Conservation (phyloP, 805 yeast genomes). For the Ogataea saltuana region DNA sequence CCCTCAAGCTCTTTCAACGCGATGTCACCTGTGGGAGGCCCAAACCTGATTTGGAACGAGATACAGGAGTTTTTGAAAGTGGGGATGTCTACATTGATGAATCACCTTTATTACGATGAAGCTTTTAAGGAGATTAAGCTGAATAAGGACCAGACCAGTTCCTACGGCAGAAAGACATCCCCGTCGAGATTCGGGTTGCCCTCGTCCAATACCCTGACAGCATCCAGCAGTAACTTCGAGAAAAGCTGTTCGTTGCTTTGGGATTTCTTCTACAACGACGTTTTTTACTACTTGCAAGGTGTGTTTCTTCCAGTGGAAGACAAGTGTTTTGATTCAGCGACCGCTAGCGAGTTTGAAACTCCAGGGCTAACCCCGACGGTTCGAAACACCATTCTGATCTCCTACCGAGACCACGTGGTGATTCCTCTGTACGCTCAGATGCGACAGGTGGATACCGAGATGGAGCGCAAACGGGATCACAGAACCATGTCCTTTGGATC, state of each 20-base stretch:
- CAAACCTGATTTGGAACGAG: slow-evolving; percentile 44
- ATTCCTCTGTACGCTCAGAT: slow-evolving; percentile 52
- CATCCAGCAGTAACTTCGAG: slow-evolving; percentile 26
- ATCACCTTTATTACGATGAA: slow-evolving; percentile 31
- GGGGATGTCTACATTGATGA: slow-evolving; percentile 39
- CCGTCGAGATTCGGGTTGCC: not conserved
- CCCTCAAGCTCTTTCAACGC: slow-evolving; percentile 21
- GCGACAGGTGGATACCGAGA: slow-evolving; percentile 31
- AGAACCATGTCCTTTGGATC: slow-evolving; percentile 15
- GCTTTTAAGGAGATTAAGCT: slow-evolving; percentile 32
- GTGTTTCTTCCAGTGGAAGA: slow-evolving; percentile 59
- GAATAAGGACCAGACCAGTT: slow-evolving; percentile 30
- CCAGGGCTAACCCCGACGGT: slow-evolving; percentile 27
- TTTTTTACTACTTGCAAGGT: slow-evolving; percentile 60
- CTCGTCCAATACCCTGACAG: slow-evolving; percentile 32
- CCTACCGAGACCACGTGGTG: slow-evolving; percentile 54
- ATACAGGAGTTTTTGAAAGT: slow-evolving; percentile 44
- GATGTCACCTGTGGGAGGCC: slow-evolving; percentile 25
- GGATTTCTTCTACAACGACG: slow-evolving; percentile 55
- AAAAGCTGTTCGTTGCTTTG: slow-evolving; percentile 49
- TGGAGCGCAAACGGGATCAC: slow-evolving; percentile 20
- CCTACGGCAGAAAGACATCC: no score
- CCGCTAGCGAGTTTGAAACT: not conserved
- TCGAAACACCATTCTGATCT: slow-evolving; percentile 42
- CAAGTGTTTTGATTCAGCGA: slow-evolving; percentile 27